Evolutionary conservation across 352 stramenopile species (phyloP).

Genomic region (Phytophthora sp.): DNA sequence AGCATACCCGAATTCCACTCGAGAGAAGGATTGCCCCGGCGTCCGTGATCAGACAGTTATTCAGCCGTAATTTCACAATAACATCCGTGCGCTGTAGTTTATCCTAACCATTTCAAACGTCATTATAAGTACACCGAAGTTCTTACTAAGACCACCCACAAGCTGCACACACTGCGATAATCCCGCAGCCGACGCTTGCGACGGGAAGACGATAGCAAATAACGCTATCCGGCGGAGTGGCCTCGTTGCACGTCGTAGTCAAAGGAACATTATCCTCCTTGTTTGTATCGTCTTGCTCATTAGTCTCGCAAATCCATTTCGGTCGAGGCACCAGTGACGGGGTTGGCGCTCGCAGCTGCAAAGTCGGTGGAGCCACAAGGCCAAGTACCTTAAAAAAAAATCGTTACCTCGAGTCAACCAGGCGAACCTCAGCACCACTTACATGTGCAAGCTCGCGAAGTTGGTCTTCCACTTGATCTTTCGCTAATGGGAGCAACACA

Average conservation of each 20-base stretch:
- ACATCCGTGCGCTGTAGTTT: constrained; percentile 13
- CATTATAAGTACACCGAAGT: not conserved
- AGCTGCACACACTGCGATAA: constrained; percentile 23
- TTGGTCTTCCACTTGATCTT: not conserved
- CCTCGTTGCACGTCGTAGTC: not conserved
- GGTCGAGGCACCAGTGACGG: not conserved
- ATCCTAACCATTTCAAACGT: constrained; percentile 12
- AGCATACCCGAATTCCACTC: constrained; percentile 39
- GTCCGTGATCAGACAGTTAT: constrained; percentile 50
- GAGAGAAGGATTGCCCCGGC: constrained; percentile 52
- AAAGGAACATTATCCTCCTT: not conserved
- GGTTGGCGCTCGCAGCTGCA: constrained; percentile 6
- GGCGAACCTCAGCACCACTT: not conserved
- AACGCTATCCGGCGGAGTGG: not conserved
- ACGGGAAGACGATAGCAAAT: constrained; percentile 19
- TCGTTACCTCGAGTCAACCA: no score
- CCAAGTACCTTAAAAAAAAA: constrained; percentile 14
- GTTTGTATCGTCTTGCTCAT: not conserved
- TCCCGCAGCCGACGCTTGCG: constrained; percentile 23
- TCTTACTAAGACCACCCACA: not conserved
- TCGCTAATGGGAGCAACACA: constrained; percentile 2
- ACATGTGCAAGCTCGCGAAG: constrained; percentile 12
- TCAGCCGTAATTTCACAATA: constrained; percentile 36
- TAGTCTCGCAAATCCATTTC: constrained; percentile 22
- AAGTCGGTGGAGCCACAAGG: not conserved